Base-by-base conservation (phyloP, 139 green algal genomes). In the Ulvella scutata region DNA sequence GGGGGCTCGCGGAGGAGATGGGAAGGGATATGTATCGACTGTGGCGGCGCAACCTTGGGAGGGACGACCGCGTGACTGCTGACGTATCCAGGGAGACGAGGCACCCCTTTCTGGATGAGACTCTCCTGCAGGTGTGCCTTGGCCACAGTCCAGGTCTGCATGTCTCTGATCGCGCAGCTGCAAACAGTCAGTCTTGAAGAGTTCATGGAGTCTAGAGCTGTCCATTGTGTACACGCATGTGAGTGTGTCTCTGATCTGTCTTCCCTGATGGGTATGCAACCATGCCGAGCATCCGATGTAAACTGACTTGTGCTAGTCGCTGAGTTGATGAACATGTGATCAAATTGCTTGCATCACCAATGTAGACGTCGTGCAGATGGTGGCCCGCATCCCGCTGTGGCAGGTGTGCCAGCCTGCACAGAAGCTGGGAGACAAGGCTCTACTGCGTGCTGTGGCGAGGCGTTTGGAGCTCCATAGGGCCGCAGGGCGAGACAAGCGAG, bases 51-150 rank as follows among this genome's bases (percentile, higher is more conserved):
- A 98, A 98, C 77, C 79, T 96, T n/a, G 93, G 93, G 0, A 75
- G 93, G 0, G 93, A 98, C 62, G 93, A 98, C 82, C 78, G 93
- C 44, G 74, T 96, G 34, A 78, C 97, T 3, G 80, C 91, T 6
- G 91, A 97, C 80, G 83, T 84, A 23, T 89, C 88, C 3, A 78
- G 86, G 31, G 91, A 98, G 82, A 87, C 82, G 20, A 76, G 92
- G 38, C 88, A 94, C 77, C 93, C 93, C 1, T 98, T 97, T 74
- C 62, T 98, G 72, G 93, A 97, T 60, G 93, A 98, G 74, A 43
- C 39, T 0, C 72, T 97, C n/a, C 44, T 62, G 44, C 33, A 26
- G n/a, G 44, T 26, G n/a, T n/a, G n/a, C n/a, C n/a, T n/a, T n/a
- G n/a, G n/a, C n/a, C n/a, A n/a, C n/a, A n/a, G n/a, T n/a, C n/a